A percentile compares a stretch with the other conserved stretches of the same genome.
Evolutionary conservation across 345 rosid species (phyloP).

Genomic region (Nephelium lappaceum): DNA sequence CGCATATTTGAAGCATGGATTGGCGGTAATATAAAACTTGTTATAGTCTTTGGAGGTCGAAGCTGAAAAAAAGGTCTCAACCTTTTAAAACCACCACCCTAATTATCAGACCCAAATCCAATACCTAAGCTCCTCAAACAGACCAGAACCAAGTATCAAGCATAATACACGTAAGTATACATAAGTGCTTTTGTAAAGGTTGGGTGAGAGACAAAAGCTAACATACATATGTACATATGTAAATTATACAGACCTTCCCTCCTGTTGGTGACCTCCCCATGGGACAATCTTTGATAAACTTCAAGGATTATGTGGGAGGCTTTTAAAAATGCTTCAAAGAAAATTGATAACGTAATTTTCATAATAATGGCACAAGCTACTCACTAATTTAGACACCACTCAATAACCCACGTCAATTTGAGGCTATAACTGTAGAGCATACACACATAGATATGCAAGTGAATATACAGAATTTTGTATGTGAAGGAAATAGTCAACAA

Average conservation of each 20-base stretch:
- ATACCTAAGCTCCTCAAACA: background rate
- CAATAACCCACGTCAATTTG: background rate
- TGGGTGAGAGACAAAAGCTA: no score
- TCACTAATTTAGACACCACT: background rate
- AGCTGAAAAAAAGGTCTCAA: no score
- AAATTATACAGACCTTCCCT: background rate
- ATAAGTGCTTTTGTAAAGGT: background rate
- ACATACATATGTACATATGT: no score
- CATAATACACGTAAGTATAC: background rate
- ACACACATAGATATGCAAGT: background rate
- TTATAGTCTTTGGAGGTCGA: no score
- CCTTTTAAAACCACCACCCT: no score
- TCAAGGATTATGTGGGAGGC: background rate
- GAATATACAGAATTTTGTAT: no score
- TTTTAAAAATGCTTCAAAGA: background rate
- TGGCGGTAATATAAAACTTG: no score
- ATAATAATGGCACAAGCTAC: background rate
- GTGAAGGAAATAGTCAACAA: background rate
- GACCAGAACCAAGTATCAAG: background rate
- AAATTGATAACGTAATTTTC: background rate
- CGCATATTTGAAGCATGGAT: no score
- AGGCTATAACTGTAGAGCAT: background rate
- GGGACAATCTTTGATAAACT: background rate
- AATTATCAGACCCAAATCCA: background rate
- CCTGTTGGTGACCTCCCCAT: background rate